These are phyloP conservation scores for Fraxinus sp. DNA, from an alignment of 305 asterid species.

Conservation along the genomic window DNA sequence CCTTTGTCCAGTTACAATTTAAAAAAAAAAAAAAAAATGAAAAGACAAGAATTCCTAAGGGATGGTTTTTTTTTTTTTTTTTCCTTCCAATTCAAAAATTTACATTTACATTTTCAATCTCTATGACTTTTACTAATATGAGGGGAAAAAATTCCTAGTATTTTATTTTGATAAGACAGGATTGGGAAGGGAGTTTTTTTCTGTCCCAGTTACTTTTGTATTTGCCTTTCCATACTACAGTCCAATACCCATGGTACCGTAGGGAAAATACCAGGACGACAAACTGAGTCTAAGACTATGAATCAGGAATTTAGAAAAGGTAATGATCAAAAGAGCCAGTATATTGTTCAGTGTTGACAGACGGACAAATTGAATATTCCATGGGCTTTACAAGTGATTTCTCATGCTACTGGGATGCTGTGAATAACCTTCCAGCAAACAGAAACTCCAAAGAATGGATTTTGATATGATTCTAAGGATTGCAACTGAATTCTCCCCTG, in stretches of 20 bases:
- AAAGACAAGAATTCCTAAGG: background rate
- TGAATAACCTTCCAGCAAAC: background rate
- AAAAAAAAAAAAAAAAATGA: background rate
- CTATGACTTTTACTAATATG: background rate
- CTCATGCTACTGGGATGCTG: background rate
- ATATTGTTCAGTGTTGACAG: background rate
- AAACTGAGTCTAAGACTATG: background rate
- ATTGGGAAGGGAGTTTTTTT: background rate
- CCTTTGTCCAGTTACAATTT: background rate
- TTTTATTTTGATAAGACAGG: background rate
- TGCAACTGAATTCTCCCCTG: slow-evolving; percentile 6
- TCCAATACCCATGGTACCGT: background rate
- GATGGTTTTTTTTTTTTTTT: background rate
- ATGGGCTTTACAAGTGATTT: background rate
- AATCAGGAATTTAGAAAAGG: background rate
- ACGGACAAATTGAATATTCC: slow-evolving; percentile 5
- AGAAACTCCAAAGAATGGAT: background rate
- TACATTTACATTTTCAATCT: background rate
- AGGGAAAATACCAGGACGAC: background rate
- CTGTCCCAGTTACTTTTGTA: background rate
- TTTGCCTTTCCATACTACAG: slow-evolving; percentile 6
- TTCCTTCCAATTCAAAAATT: background rate
- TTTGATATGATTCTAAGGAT: background rate
- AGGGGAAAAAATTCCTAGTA: background rate
- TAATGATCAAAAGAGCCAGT: background rate